These are phyloP conservation scores for Lumnitzera racemosa DNA, from an alignment of 345 rosid genomes.

Conservation along the genomic window DNA sequence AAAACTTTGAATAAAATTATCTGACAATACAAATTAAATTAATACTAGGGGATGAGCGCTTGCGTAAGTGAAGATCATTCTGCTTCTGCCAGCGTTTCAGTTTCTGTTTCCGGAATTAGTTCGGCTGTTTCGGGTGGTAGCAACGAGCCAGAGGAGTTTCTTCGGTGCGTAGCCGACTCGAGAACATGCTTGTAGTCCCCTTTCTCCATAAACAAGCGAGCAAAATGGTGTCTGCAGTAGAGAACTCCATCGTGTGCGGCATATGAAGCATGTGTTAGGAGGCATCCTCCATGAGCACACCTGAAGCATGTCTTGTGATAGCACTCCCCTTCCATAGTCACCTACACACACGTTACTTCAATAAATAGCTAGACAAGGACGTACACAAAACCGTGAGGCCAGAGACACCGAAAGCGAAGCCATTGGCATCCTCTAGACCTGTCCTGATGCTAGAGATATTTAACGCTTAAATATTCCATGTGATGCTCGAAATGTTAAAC, in stretches of 20 bases:
- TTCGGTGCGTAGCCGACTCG: constrained; percentile 30
- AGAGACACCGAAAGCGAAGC: too few species aligned
- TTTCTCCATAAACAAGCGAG: constrained; percentile 74
- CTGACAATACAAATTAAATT: too few species aligned
- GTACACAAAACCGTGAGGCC: too few species aligned
- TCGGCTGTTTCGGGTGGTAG: constrained; percentile 35
- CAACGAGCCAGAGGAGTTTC: constrained; percentile 19
- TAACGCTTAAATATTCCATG: too few species aligned
- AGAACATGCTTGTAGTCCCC: constrained; percentile 46
- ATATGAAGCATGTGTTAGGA: constrained; percentile 61
- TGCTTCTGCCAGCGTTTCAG: neutral
- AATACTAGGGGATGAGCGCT: too few species aligned
- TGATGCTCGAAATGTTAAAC: too few species aligned
- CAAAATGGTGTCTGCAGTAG: constrained; percentile 86
- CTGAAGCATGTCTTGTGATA: constrained; percentile 90
- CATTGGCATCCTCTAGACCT: too few species aligned
- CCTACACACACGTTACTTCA: constrained; percentile 22
- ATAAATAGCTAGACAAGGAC: too few species aligned
- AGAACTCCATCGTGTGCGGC: constrained; percentile 73
- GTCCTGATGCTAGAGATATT: too few species aligned
- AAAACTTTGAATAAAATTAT: too few species aligned
- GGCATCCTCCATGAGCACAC: constrained; percentile 75
- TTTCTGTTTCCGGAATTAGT: constrained; percentile 1
- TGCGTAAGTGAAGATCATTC: too few species aligned
- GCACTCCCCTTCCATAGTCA: constrained; percentile 75